Evolutionary conservation across 768 basidiomycete species (phyloP).

Genomic region (Auricularia cornea): DNA sequence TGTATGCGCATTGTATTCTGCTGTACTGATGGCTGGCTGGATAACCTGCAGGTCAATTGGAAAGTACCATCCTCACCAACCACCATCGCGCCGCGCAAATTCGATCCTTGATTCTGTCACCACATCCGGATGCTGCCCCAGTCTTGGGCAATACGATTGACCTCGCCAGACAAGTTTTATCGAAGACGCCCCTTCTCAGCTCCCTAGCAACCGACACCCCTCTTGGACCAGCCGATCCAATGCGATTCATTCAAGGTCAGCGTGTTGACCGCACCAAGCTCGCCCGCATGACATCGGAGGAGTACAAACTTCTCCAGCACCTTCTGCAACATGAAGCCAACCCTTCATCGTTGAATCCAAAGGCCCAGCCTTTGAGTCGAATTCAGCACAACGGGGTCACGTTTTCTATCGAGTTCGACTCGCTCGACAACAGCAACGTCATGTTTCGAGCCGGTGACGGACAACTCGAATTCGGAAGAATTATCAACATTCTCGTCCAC

Average conservation of each 20-base stretch:
- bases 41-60: not conserved
- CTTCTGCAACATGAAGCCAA: not conserved
- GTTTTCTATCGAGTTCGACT: constrained; percentile 18
- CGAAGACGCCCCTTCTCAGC: no score
- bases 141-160: not conserved
- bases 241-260: not conserved
- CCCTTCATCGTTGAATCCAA: not conserved
- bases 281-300: not conserved
- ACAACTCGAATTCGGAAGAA: not conserved
- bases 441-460: constrained; percentile 16
- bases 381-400: constrained; percentile 3
- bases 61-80: not conserved
- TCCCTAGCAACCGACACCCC: not conserved
- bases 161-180: not conserved
- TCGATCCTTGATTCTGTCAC: not conserved
- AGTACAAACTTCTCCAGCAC: not conserved
- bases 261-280: not conserved
- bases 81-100: not conserved
- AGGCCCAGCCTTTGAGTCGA: not conserved
- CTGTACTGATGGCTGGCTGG: not conserved
- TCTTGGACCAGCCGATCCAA: not conserved
- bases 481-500: not conserved
- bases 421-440: not conserved
- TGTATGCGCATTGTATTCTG: not conserved
- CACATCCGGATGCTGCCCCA: not conserved